Evolutionary conservation across 2,329 filamentous ascomycete genomes (phyloP).

Genomic region (Cladosporium sp.): DNA sequence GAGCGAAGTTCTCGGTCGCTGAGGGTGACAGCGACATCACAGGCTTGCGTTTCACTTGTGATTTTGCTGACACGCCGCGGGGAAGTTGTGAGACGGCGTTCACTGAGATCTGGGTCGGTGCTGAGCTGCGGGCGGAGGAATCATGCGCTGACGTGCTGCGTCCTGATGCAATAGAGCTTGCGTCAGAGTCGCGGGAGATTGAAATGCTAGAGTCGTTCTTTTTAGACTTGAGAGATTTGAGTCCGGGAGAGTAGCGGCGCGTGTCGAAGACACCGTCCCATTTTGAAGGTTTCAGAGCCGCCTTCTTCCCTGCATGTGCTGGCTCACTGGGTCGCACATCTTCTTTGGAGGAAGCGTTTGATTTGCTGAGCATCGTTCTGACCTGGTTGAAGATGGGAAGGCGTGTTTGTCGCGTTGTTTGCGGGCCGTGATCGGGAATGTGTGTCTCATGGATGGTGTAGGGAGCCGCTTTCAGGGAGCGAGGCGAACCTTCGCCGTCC

Average conservation of each 20-base stretch:
- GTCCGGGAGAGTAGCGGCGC: constrained; percentile 14
- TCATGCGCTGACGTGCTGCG: neutral
- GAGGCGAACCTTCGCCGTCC: constrained; percentile 3
- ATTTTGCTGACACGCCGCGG: constrained; percentile 6
- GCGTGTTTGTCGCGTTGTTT: constrained; percentile 19
- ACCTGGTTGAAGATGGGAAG: constrained; percentile 31
- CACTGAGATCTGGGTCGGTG: constrained; percentile 14
- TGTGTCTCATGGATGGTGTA: constrained; percentile 17
- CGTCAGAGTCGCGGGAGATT: constrained; percentile 21
- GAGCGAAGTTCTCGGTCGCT: constrained; percentile 19
- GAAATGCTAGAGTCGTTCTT: constrained; percentile 17
- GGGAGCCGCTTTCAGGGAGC: constrained; percentile 6
- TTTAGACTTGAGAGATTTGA: constrained; percentile 11
- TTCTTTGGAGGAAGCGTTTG: constrained; percentile 12
- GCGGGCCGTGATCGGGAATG: constrained; percentile 11
- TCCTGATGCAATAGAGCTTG: constrained; percentile 6
- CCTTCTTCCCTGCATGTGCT: constrained; percentile 12
- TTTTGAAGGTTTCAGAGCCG: constrained; percentile 16
- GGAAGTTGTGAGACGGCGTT: constrained; percentile 9
- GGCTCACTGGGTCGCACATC: constrained; percentile 18
- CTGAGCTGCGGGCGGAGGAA: constrained; percentile 19
- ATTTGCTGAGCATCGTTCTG: constrained; percentile 27
- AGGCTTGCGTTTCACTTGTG: constrained; percentile 23
- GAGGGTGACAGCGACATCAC: constrained; percentile 11
- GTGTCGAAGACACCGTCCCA: constrained; percentile 17